Conservation (phyloP, 2,329 filamentous ascomycete species). For the Talaromyces sp. region DNA sequence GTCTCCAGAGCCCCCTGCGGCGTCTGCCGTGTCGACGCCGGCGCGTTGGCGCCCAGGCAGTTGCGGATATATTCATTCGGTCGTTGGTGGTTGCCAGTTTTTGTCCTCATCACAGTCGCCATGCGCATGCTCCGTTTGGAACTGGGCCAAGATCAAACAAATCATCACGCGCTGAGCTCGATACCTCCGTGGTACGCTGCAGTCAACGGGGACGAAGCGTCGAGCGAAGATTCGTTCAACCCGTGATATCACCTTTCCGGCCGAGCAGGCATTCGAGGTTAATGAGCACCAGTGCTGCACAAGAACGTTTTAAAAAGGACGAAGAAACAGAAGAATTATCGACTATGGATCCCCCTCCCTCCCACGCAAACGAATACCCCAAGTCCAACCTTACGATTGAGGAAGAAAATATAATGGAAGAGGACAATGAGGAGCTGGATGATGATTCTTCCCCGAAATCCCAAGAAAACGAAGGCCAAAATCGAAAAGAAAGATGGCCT, state of each 20-base stretch:
- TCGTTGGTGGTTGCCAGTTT: constrained; percentile 48
- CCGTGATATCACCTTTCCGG: background rate
- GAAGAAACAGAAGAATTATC: background rate
- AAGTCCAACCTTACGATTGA: background rate
- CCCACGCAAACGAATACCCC: background rate
- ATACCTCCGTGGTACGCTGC: background rate
- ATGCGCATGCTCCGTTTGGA: constrained; percentile 4
- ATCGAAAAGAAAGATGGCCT: background rate
- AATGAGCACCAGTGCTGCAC: constrained; percentile 4
- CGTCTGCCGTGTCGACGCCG: constrained; percentile 18
- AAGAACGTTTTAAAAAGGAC: background rate
- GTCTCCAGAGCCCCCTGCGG: constrained; percentile 20
- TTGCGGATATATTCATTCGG: constrained; percentile 50
- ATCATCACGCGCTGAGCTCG: background rate
- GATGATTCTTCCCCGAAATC: background rate
- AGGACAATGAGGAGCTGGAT: background rate
- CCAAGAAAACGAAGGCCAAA: background rate
- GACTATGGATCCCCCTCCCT: background rate
- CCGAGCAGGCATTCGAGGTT: background rate
- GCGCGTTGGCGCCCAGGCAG: constrained; percentile 24
- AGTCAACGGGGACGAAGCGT: background rate
- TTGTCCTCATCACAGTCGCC: constrained; percentile 44
- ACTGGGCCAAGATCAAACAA: background rate
- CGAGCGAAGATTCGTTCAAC: background rate
- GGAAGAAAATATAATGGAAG: background rate